A percentile compares a stretch with the other conserved stretches of the same genome.
Evolutionary conservation across 1,139 yeast species (phyloP).

Genomic region (Kodamaea alishanica): DNA sequence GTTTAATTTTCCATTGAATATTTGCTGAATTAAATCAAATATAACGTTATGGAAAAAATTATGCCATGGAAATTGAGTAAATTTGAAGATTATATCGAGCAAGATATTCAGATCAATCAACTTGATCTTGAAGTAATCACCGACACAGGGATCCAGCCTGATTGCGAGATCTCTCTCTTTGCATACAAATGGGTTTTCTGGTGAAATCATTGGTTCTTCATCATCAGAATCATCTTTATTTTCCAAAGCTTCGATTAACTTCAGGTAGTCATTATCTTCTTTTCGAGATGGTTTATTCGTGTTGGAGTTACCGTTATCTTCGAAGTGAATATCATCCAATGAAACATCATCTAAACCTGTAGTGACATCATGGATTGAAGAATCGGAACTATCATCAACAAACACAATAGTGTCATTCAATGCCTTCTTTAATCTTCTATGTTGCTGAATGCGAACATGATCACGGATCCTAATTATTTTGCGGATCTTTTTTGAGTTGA

Average conservation of each 20-base stretch:
- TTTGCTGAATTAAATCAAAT: constrained; percentile 47
- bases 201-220: constrained; percentile 45
- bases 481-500: constrained; percentile 39
- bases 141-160: constrained; percentile 37
- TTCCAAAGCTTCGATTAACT: constrained; percentile 7
- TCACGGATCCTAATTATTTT: constrained; percentile 37
- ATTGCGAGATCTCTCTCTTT: constrained; percentile 31
- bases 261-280: constrained; percentile 7
- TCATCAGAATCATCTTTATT: constrained; percentile 39
- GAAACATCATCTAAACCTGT: constrained; percentile 40
- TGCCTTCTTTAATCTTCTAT: constrained; percentile 31
- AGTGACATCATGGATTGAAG: constrained; percentile 27
- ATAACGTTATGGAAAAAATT: constrained; percentile 51
- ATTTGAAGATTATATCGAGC: constrained; percentile 31
- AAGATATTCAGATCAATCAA: constrained; percentile 41
- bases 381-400: constrained; percentile 9
- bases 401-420: constrained; percentile 25
- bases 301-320: constrained; percentile 5
- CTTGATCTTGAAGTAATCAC: constrained; percentile 44
- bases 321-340: constrained; percentile 30
- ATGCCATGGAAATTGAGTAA: constrained; percentile 45
- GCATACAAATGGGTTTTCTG: constrained; percentile 49
- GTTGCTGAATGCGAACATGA: constrained; percentile 31
- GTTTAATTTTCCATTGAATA: constrained; percentile 47
- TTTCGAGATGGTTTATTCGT: not conserved